Evolutionary conservation across 73 alveolate genomes (phyloP), one percentile per base, ranked within the genome.

Genomic region (Uronychia binucleata): DNA sequence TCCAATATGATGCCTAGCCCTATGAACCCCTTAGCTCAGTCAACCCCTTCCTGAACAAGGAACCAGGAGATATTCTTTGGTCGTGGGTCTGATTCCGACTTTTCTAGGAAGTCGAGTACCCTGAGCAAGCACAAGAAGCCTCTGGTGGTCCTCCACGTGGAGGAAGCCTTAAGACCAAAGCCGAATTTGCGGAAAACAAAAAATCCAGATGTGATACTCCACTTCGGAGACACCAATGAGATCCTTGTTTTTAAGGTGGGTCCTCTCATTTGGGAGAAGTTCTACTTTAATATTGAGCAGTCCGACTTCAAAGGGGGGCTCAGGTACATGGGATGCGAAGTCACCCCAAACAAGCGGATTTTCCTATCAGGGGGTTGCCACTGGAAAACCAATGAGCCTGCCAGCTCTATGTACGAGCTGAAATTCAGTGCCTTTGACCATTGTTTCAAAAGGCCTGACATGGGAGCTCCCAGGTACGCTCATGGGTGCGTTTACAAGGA

Each of bases 331-430:
- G 67, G 67, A 19, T 46, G 67, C 19, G 67, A 46, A 46, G 67
- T 46, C n/a, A 46, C 67, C 67, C 67, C 67, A 46, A 11, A 5
- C 5, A 46, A 46, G 58, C 85, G 77, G 77, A 67, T 93, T 57
- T 86, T 85, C 29, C 32, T 93, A 57, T 33, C 93, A 77, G 95
- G 97, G 29, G 97, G 97, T 34, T 90, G 90, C 78, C 80, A 84
- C 81, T 82, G 77, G 30, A 74, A 80, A 30, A 81, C 85, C 32
- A 88, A 84, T 29, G 85, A 89, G 57, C 91, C 94, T 33, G 86
- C 90, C 33, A 77, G 87, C 33, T 33, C 30, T 1, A 60, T 77
- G 31, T 82, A 75, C 77, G 94, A 93, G 78, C 77, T 89, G 26
- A 84, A 59, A 60, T 46, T 59, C 14, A 86, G 86, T 83, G 35